Conservation (phyloP, 805 yeast genomes). For the Nakazawaea ishiwadae region DNA sequence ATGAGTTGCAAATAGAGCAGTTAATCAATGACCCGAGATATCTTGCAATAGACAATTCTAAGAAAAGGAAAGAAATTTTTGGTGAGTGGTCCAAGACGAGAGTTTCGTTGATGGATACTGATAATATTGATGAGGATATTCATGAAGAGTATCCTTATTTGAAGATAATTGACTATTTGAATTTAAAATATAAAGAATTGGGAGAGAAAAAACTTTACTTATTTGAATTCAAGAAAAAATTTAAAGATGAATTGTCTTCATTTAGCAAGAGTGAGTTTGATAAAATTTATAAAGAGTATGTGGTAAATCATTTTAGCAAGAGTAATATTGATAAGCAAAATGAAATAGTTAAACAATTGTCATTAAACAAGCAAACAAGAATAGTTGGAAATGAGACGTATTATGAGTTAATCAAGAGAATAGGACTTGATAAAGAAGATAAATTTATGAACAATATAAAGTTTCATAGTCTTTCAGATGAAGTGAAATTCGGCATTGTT, state of each 20-base stretch:
- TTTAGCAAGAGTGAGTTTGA: constrained; percentile 7
- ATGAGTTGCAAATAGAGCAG: constrained; percentile 40
- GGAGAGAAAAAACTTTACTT: constrained; percentile 9
- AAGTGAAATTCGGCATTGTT: background rate
- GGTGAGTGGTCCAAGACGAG: constrained; percentile 40
- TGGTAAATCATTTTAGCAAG: constrained; percentile 2
- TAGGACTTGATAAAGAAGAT: background rate
- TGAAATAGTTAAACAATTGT: background rate
- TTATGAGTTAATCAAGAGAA: background rate
- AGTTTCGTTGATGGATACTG: background rate
- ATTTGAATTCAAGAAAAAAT: constrained; percentile 10
- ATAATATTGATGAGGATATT: background rate
- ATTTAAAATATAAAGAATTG: constrained; percentile 3
- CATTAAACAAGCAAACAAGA: background rate
- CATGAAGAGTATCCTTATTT: constrained; percentile 4
- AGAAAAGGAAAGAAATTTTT: constrained; percentile 33
- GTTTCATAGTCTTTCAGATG: constrained; percentile 3
- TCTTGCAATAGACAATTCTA: constrained; percentile 27
- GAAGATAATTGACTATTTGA: constrained; percentile 6
- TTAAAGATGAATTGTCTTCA: background rate
- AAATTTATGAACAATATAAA: constrained; percentile 4
- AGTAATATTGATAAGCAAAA: background rate
- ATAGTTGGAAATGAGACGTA: no score
- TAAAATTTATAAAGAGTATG: constrained; percentile 6
- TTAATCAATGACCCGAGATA: constrained; percentile 39